Conservation (phyloP, 108 stramenopile species). For the Seminavis robusta region DNA sequence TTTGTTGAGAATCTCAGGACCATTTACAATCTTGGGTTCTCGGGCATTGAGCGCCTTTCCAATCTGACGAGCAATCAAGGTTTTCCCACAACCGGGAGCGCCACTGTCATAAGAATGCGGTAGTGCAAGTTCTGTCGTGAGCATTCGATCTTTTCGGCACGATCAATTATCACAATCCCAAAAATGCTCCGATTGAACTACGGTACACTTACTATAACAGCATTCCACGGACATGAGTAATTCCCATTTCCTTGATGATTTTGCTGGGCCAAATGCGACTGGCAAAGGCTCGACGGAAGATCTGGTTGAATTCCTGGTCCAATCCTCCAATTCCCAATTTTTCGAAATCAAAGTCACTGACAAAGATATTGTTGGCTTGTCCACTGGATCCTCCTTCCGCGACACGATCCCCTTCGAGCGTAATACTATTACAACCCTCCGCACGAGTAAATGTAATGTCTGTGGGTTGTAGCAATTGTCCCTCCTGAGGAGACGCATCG, state of each 20-base stretch:
- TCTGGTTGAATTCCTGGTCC: slow-evolving; percentile 94
- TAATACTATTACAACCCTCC: slow-evolving; percentile 37
- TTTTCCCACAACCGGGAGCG: slow-evolving; percentile 97
- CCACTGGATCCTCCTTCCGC: slow-evolving; percentile 59
- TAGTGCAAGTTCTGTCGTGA: neutral
- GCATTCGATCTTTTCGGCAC: neutral
- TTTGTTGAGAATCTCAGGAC: slow-evolving; percentile 97
- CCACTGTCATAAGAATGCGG: slow-evolving; percentile 72
- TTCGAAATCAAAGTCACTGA: slow-evolving; percentile 94
- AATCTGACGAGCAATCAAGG: slow-evolving; percentile 97
- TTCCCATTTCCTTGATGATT: slow-evolving; percentile 95
- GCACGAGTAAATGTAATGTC: slow-evolving; percentile 53
- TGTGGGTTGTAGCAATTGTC: slow-evolving; percentile 67
- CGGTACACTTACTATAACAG: too few species aligned
- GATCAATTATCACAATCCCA: slow-evolving; percentile 41
- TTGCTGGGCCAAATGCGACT: slow-evolving; percentile 94
- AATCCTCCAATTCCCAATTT: slow-evolving; percentile 98
- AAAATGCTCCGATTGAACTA: too few species aligned
- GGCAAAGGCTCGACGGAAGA: slow-evolving; percentile 98
- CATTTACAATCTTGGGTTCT: slow-evolving; percentile 99
- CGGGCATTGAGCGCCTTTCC: slow-evolving; percentile 96
- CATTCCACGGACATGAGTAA: slow-evolving; percentile 98
- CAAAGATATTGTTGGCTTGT: slow-evolving; percentile 74
- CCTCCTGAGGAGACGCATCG: slow-evolving; percentile 23
- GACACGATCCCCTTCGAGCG: slow-evolving; percentile 54